These are phyloP conservation scores for Penicillium sp. DNA, from an alignment of 2,329 filamentous ascomycete genomes.

Conservation along the genomic window DNA sequence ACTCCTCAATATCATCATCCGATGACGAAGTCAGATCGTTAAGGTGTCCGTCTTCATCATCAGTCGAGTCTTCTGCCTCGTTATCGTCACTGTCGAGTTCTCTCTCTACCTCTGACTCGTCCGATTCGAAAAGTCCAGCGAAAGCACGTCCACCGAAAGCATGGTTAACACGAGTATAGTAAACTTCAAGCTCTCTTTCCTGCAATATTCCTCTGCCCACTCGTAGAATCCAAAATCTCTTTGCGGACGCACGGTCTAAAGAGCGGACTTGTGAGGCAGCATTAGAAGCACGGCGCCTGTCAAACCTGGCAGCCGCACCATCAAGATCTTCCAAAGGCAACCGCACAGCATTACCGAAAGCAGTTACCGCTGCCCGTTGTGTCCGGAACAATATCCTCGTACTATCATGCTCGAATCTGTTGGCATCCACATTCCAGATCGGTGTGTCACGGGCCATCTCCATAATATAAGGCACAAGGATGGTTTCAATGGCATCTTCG, in stretches of 20 bases:
- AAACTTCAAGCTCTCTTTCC: constrained; percentile 54
- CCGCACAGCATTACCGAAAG: constrained; percentile 54
- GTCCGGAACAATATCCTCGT: constrained; percentile 50
- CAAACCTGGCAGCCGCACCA: constrained; percentile 33
- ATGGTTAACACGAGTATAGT: constrained; percentile 56
- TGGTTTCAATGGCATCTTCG: constrained; percentile 53
- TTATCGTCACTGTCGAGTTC: no score
- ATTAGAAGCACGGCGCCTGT: constrained; percentile 20
- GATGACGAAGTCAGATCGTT: constrained; percentile 10
- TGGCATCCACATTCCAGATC: constrained; percentile 56
- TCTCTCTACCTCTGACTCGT: no score
- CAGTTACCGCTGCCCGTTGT: constrained; percentile 54
- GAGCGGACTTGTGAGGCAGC: constrained; percentile 27
- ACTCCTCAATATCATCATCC: constrained; percentile 21
- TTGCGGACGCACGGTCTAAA: constrained; percentile 34
- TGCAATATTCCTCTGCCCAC: constrained; percentile 59
- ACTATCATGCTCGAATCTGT: constrained; percentile 56
- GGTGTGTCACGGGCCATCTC: constrained; percentile 49
- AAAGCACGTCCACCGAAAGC: constrained; percentile 62
- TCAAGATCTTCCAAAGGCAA: constrained; percentile 52
- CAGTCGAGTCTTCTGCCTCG: constrained; percentile 14
- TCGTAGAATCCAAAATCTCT: constrained; percentile 56
- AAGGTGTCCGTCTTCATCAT: constrained; percentile 8
- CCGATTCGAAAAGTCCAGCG: no score
- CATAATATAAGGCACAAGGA: constrained; percentile 59